Percentiles rank a stretch among this genome's conserved stretches.
phyloP scores from a whole-genome alignment of 2,329 filamentous ascomycete species.

The Aureobasidium musti region DNA sequence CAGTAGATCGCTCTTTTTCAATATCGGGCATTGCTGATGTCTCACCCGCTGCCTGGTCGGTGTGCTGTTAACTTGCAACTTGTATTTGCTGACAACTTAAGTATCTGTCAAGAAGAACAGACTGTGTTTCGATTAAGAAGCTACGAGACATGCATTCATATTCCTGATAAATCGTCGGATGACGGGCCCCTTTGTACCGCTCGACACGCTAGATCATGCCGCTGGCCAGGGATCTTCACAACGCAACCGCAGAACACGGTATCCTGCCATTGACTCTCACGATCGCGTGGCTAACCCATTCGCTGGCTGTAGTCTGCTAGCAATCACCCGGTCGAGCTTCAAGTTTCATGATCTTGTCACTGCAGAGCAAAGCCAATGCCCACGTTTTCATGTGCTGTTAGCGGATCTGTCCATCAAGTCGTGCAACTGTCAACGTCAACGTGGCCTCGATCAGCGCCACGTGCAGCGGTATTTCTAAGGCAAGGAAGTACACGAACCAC shows the following conservation, averaged over 20 bases:
- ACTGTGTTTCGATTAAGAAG: not conserved
- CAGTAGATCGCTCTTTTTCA: slow-evolving; percentile 3
- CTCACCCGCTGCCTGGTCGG: slow-evolving; percentile 18
- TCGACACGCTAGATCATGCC: slow-evolving; percentile 19
- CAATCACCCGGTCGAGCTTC: not conserved
- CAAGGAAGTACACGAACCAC: slow-evolving; percentile 11
- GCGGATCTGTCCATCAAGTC: slow-evolving; percentile 12
- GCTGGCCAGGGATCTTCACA: slow-evolving; percentile 10
- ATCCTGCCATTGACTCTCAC: not conserved
- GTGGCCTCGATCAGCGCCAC: slow-evolving; percentile 24
- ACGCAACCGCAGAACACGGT: not conserved
- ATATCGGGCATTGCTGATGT: slow-evolving; percentile 7
- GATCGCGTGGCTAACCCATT: not conserved
- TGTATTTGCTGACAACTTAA: not conserved
- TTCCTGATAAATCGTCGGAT: not conserved
- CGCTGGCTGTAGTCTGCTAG: not conserved
- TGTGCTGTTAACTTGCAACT: not conserved
- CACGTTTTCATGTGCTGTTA: slow-evolving; percentile 4
- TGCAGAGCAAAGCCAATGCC: not conserved
- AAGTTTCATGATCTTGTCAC: not conserved
- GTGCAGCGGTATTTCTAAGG: slow-evolving; percentile 16
- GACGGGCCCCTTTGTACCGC: slow-evolving; percentile 20
- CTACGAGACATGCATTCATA: not conserved
- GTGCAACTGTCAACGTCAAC: slow-evolving; percentile 21
- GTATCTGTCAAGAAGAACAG: not conserved